Conservation (phyloP, 2,329 filamentous ascomycete species). For the Diaporthe sp. region DNA sequence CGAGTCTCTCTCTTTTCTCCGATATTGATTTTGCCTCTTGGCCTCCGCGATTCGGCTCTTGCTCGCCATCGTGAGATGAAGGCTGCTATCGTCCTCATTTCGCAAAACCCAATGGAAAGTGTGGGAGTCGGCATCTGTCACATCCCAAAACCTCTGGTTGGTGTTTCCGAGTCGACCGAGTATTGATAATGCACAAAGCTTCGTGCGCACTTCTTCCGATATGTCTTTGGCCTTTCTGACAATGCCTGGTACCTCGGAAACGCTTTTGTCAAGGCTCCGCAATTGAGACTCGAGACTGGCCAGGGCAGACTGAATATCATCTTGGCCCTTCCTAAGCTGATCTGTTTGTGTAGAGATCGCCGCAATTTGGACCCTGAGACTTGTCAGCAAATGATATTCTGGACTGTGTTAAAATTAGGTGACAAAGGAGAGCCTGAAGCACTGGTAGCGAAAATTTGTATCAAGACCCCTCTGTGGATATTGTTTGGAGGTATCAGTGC, state of each 20-base stretch:
- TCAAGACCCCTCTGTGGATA: too few relatives aligned
- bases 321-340: not conserved
- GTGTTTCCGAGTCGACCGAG: not conserved
- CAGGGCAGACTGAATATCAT: not conserved
- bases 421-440: not conserved
- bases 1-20: not conserved
- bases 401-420: not conserved
- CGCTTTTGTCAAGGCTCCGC: not conserved
- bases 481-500: too few relatives aligned
- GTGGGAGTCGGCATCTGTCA: not conserved
- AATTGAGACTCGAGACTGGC: not conserved
- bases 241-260: not conserved
- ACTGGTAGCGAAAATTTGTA: too few relatives aligned
- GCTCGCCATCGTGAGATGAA: not conserved
- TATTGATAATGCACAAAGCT: not conserved
- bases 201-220: not conserved
- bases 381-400: not conserved
- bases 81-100: not conserved
- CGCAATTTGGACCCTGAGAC: not conserved
- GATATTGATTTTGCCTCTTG: too few relatives aligned
- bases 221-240: not conserved
- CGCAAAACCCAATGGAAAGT: not conserved
- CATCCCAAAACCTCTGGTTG: not conserved
- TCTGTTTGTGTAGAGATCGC: not conserved
- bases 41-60: not conserved